Evolutionary conservation across 179 eudicot genomes (phyloP).

Genomic region (Vitellaria paradoxa): DNA sequence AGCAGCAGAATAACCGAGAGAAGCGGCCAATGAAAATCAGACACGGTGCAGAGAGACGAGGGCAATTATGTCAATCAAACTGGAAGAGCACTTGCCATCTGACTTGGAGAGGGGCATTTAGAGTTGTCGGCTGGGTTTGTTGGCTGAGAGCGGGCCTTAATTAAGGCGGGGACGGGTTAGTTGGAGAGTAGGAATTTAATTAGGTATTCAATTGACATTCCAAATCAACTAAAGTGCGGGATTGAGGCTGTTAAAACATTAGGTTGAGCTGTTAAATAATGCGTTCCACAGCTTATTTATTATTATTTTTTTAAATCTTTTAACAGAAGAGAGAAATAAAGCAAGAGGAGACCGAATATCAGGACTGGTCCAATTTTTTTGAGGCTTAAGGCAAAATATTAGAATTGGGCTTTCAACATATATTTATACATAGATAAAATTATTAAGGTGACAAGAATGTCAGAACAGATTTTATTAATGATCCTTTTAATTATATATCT

Average conservation of each 20-base stretch:
- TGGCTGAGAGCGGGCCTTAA: neutral
- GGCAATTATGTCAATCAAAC: neutral
- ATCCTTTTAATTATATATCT: too few relatives aligned
- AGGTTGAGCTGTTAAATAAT: neutral
- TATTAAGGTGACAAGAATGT: too few relatives aligned
- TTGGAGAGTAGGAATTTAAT: neutral
- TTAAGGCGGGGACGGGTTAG: neutral
- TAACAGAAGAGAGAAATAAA: too few relatives aligned
- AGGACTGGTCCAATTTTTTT: too few relatives aligned
- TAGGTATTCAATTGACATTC: constrained; percentile 9
- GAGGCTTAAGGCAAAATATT: too few relatives aligned
- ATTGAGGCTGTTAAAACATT: neutral
- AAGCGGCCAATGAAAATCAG: neutral
- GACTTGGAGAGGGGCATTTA: neutral
- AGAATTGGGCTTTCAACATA: too few relatives aligned
- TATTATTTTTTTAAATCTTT: too few relatives aligned
- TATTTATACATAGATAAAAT: too few relatives aligned
- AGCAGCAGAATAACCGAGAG: neutral
- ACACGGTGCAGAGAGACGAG: neutral
- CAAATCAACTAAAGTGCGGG: neutral
- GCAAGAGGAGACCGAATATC: too few relatives aligned
- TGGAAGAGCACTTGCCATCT: neutral
- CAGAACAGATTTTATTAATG: too few relatives aligned
- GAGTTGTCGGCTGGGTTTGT: constrained; percentile 14
- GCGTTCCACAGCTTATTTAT: too few relatives aligned